A percentile compares a stretch with the other conserved stretches of the same genome.
phyloP scores from a whole-genome alignment of 805 yeast species.

The Wickerhamiella occidentalis region DNA sequence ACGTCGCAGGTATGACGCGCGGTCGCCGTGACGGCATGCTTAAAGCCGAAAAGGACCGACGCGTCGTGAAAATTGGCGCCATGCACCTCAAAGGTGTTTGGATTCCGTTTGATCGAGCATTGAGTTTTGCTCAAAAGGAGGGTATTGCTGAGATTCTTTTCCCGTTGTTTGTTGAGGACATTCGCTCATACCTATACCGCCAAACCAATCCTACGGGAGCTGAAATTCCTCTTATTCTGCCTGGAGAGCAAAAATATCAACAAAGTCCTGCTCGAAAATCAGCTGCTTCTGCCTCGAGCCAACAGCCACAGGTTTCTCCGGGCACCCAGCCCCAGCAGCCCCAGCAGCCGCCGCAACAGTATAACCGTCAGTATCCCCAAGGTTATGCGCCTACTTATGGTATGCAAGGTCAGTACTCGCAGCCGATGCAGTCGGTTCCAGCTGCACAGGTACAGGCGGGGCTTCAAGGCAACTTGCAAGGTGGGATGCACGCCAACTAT shows the following conservation, averaged over 20 bases:
- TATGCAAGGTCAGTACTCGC: not conserved
- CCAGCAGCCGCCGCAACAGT: conserved; percentile 10
- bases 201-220: conserved; percentile 13
- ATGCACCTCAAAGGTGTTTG: conserved; percentile 86
- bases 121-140: conserved; percentile 68
- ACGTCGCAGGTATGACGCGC: conserved; percentile 77
- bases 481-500: conserved; percentile 9
- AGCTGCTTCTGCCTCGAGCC: not conserved
- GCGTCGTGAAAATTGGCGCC: conserved; percentile 74
- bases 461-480: conserved; percentile 9
- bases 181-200: conserved; percentile 24
- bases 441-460: conserved; percentile 9
- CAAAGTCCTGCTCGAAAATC: conserved; percentile 5
- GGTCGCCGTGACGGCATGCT: conserved; percentile 83
- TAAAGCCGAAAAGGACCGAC: conserved; percentile 63
- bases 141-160: conserved; percentile 57
- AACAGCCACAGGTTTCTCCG: not conserved
- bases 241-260: conserved; percentile 11
- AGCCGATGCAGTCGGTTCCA: conserved; percentile 1
- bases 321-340: conserved; percentile 7
- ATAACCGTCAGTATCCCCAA: conserved; percentile 3
- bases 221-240: conserved; percentile 8
- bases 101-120: conserved; percentile 79
- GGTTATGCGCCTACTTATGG: conserved; percentile 7
- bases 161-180: conserved; percentile 65